phyloP scores from a whole-genome alignment of 2,329 filamentous ascomycete species.

The Endoconidiophora laricicola region DNA sequence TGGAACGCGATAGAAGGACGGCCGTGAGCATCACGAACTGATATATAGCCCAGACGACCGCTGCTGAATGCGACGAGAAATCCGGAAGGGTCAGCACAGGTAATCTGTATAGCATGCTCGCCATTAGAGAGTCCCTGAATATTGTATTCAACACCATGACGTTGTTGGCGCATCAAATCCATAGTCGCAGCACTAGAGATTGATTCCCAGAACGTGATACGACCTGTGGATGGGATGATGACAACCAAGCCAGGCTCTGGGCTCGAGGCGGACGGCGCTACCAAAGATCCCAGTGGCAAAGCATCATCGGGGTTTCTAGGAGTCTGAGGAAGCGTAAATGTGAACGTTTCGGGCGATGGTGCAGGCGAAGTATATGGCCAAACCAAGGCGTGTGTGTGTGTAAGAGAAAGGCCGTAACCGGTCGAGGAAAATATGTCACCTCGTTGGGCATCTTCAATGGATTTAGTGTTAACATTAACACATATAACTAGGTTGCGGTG shows the following conservation, averaged over 20 bases:
- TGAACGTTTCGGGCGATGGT: slow-evolving; percentile 58
- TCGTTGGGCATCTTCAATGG: slow-evolving; percentile 40
- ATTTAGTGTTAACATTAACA: slow-evolving; percentile 1
- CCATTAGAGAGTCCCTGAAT: slow-evolving; percentile 61
- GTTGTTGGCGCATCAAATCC: slow-evolving; percentile 66
- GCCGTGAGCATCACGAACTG: slow-evolving; percentile 71
- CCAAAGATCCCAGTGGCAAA: slow-evolving; percentile 66
- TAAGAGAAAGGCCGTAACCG: slow-evolving; percentile 66
- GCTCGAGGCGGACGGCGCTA: slow-evolving; percentile 61
- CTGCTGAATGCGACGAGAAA: slow-evolving; percentile 74
- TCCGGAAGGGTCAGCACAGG: slow-evolving; percentile 71
- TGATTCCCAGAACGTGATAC: slow-evolving; percentile 88
- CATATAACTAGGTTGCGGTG: neutral
- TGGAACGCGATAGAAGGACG: slow-evolving; percentile 65
- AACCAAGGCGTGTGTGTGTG: slow-evolving; percentile 65
- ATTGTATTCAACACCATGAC: slow-evolving; percentile 58
- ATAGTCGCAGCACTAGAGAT: slow-evolving; percentile 77
- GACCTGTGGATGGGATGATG: slow-evolving; percentile 68
- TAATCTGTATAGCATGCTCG: slow-evolving; percentile 60
- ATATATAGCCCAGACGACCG: slow-evolving; percentile 74
- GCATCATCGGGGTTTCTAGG: slow-evolving; percentile 50
- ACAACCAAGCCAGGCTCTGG: slow-evolving; percentile 74
- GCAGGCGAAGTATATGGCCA: slow-evolving; percentile 72
- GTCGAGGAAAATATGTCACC: slow-evolving; percentile 47
- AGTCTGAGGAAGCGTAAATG: slow-evolving; percentile 61